Conservation (phyloP, 1,284 basidiomycete species). For the Cryptococcus floricola region DNA sequence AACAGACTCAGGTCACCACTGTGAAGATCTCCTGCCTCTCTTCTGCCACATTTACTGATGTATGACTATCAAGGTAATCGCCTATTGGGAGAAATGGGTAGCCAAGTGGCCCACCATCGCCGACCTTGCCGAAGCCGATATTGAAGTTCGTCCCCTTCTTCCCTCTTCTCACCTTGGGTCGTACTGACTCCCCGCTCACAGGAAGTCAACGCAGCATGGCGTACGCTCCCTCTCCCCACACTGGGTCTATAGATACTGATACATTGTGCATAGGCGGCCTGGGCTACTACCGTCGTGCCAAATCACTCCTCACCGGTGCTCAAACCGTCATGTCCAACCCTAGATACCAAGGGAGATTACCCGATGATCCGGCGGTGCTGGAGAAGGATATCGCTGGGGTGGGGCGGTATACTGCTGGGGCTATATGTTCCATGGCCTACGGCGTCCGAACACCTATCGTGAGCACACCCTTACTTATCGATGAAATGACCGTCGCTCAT, state of each 20-base stretch:
- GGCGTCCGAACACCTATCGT: constrained; percentile 78
- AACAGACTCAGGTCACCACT: constrained; percentile 83
- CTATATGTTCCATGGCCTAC: constrained; percentile 86
- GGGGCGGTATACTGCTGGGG: constrained; percentile 80
- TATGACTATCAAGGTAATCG: constrained; percentile 56
- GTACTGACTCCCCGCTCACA: constrained; percentile 3
- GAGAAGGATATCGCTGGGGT: constrained; percentile 83
- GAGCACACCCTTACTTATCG: constrained; percentile 38
- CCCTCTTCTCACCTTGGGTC: not conserved
- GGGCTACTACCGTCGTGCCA: constrained; percentile 86
- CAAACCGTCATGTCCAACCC: constrained; percentile 68
- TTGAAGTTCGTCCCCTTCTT: constrained; percentile 52
- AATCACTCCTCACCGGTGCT: constrained; percentile 70
- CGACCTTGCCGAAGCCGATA: constrained; percentile 68
- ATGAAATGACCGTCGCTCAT: not conserved
- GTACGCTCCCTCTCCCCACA: constrained; percentile 10
- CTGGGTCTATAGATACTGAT: not conserved
- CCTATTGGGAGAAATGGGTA: constrained; percentile 85
- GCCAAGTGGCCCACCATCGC: constrained; percentile 74
- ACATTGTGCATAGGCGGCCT: constrained; percentile 52
- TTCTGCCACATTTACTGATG: not conserved
- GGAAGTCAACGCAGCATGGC: constrained; percentile 81
- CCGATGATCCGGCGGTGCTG: constrained; percentile 72
- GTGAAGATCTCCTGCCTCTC: constrained; percentile 37
- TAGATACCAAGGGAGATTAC: constrained; percentile 57